A percentile compares a stretch with the other conserved stretches of the same genome.
These are phyloP conservation scores for Tetrastigma voinierianum DNA, from an alignment of 164 flowering plant species.

Conservation along the genomic window DNA sequence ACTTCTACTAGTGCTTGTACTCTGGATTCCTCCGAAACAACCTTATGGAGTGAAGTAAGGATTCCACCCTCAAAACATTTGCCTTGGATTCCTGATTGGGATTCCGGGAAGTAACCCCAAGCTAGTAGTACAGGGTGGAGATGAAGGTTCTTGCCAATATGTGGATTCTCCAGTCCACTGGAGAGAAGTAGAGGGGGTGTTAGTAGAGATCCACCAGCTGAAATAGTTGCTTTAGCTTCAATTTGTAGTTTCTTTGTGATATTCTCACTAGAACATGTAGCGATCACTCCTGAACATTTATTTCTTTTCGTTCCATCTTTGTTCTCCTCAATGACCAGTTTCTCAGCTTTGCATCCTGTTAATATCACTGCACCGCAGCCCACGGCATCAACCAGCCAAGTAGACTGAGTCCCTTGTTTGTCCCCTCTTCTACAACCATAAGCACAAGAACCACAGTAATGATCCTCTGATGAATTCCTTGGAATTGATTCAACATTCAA, in stretches of 20 bases:
- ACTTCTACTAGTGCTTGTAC: constrained; percentile 45
- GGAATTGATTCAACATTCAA: constrained; percentile 41
- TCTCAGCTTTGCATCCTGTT: constrained; percentile 59
- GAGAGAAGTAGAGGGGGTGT: constrained; percentile 60
- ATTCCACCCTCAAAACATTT: constrained; percentile 56
- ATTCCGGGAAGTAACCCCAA: constrained; percentile 73
- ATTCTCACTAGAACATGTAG: constrained; percentile 21
- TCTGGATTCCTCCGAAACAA: constrained; percentile 27
- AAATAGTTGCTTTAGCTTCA: constrained; percentile 46
- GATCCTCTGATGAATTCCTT: constrained; percentile 48
- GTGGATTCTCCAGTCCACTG: constrained; percentile 57
- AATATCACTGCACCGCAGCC: constrained; percentile 51
- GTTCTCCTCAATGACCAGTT: constrained; percentile 27
- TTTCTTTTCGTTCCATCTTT: constrained; percentile 17
- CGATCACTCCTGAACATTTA: constrained; percentile 54
- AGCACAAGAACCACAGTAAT: constrained; percentile 63
- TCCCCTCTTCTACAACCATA: constrained; percentile 63
- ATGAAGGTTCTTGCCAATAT: constrained; percentile 64
- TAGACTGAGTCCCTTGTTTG: constrained; percentile 55
- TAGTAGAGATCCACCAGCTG: constrained; percentile 59
- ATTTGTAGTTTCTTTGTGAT: constrained; percentile 39
- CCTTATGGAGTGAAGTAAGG: constrained; percentile 54
- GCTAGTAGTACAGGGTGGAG: constrained; percentile 54
- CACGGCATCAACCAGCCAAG: constrained; percentile 81
- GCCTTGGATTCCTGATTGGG: constrained; percentile 29